Evolutionary conservation across 1,139 yeast genomes (phyloP).

Genomic region (Candida sanyaensis): DNA sequence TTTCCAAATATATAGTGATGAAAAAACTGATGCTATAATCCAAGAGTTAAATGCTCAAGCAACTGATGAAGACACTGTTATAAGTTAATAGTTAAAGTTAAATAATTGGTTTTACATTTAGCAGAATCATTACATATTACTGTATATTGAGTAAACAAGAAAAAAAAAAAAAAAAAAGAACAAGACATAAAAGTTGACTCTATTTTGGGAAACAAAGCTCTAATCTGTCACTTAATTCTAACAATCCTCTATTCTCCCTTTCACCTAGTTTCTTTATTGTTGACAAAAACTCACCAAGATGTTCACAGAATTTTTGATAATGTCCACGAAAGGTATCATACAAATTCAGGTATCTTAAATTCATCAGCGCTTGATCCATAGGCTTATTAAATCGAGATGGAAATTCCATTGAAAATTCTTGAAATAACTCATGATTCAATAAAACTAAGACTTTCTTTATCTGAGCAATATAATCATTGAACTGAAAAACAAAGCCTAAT

Average conservation of each 20-base stretch:
- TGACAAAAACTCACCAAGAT: conserved; percentile 54
- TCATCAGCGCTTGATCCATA: conserved; percentile 40
- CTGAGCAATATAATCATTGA: conserved; percentile 54
- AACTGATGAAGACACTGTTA: conserved; percentile 29
- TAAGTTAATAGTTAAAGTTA: conserved; percentile 10
- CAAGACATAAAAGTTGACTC: background rate
- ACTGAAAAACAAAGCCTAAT: conserved; percentile 52
- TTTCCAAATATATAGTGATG: conserved; percentile 82
- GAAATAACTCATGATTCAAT: conserved; percentile 49
- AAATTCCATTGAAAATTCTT: conserved; percentile 36
- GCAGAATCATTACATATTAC: conserved; percentile 4
- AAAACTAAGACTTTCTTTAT: conserved; percentile 58
- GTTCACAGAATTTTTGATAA: conserved; percentile 55
- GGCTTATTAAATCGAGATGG: conserved; percentile 41
- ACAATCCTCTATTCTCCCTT: conserved; percentile 58
- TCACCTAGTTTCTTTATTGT: conserved; percentile 63
- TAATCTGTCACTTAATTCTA: conserved; percentile 53
- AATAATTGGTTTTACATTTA: background rate
- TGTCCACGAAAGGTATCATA: conserved; percentile 52
- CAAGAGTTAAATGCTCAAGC: conserved; percentile 73
- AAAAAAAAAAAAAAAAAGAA: no score
- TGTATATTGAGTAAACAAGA: no score
- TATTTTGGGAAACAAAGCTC: conserved; percentile 40
- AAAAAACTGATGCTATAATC: conserved; percentile 80
- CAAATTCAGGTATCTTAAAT: conserved; percentile 45